Conservation (phyloP, 108 stramenopile species). For the Thalassiosira profunda region DNA sequence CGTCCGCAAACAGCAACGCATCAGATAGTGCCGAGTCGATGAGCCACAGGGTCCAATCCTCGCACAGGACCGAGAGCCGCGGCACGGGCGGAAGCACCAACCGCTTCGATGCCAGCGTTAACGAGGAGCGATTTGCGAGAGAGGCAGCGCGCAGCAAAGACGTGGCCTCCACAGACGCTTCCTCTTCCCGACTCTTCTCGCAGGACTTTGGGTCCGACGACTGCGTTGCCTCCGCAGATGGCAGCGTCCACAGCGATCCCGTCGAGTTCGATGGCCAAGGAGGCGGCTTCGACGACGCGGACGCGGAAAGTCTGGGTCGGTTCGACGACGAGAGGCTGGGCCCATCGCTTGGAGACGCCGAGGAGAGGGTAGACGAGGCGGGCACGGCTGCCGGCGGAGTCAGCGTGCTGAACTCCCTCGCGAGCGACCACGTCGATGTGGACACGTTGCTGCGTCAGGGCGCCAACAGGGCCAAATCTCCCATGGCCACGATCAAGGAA, state of each 20-base stretch:
- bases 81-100: neutral
- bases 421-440: constrained; percentile 16
- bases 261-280: constrained; percentile 10
- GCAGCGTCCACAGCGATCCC: neutral
- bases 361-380: neutral
- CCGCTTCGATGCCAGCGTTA: neutral
- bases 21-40: too few relatives aligned
- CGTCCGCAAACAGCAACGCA: neutral
- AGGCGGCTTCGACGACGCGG: neutral
- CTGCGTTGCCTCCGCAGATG: neutral
- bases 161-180: neutral
- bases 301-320: neutral
- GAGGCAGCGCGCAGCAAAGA: neutral
- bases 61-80: neutral
- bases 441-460: constrained; percentile 1
- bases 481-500: constrained; percentile 20
- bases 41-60: too few relatives aligned
- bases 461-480: neutral
- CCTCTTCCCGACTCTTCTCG: neutral
- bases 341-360: constrained; percentile 1
- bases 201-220: constrained; percentile 1
- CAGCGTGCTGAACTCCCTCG: constrained; percentile 9
- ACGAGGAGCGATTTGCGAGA: neutral
- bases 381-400: neutral
- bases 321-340: neutral